A percentile compares a stretch with the other conserved stretches of the same genome.
Evolutionary conservation across 345 rosid species (phyloP).

Genomic region (Viola odorata): DNA sequence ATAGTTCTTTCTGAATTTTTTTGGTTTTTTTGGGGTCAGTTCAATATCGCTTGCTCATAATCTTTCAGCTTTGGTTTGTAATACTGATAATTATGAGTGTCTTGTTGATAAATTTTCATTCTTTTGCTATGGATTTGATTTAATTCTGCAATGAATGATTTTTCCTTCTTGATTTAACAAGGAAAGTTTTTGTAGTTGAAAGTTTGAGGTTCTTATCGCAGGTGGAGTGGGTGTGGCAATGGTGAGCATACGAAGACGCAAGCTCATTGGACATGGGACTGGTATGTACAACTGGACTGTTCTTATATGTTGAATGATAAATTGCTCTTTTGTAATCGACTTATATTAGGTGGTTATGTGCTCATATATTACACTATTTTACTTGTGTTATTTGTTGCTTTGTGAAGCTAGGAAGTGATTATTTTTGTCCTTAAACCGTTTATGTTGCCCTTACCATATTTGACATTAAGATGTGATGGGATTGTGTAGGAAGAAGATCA

Average conservation of each 20-base stretch:
- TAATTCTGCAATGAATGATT: neutral
- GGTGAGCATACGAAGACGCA: constrained; percentile 28
- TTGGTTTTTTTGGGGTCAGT: too few species aligned
- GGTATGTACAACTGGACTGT: constrained; percentile 13
- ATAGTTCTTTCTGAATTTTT: too few species aligned
- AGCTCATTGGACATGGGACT: constrained; percentile 2
- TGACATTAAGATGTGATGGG: neutral
- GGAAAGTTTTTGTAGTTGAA: neutral
- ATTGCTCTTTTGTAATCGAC: neutral
- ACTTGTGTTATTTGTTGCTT: neutral
- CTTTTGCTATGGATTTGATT: neutral
- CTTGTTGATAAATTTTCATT: neutral
- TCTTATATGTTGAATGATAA: neutral
- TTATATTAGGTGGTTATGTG: neutral
- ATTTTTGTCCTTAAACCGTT: neutral
- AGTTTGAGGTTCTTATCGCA: constrained; percentile 3
- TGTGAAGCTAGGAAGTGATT: neutral
- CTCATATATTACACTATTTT: neutral
- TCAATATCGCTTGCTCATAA: too few species aligned
- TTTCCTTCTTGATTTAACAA: constrained; percentile 1
- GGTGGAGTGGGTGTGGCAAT: constrained; percentile 17
- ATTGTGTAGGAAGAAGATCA: constrained; percentile 13
- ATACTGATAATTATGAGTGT: too few species aligned
- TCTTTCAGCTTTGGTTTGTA: too few species aligned
- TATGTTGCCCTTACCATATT: neutral